phyloP scores from a whole-genome alignment of 2,329 filamentous ascomycete species.

The Trichoderma oligosporum region DNA sequence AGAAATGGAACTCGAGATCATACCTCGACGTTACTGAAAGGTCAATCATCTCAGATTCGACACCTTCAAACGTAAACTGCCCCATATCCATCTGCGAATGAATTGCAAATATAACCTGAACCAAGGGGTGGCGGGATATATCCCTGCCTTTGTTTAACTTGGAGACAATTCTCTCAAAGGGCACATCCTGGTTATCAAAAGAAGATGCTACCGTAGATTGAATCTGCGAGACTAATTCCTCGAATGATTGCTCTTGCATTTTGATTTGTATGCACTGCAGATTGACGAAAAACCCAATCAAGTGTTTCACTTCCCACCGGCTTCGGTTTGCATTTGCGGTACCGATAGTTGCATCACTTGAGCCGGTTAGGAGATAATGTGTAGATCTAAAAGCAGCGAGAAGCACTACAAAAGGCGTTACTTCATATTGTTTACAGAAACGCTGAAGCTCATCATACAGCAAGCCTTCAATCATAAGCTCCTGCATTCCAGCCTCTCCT shows the following conservation, averaged over 20 bases:
- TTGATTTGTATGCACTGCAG: conserved; percentile 27
- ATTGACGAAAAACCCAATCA: conserved; percentile 30
- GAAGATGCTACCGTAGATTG: conserved; percentile 9
- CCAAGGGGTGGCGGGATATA: conserved; percentile 22
- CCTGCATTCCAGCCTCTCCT: conserved; percentile 16
- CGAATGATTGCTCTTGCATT: conserved; percentile 22
- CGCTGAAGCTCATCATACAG: conserved; percentile 17
- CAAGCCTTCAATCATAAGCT: conserved; percentile 10
- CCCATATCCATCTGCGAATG: conserved; percentile 26
- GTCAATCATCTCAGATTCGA: conserved; percentile 17
- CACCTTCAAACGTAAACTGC: conserved; percentile 21
- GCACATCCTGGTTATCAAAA: conserved; percentile 25
- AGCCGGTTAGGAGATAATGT: conserved; percentile 28
- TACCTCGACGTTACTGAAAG: conserved; percentile 21
- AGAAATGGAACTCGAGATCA: conserved; percentile 28
- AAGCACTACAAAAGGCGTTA: conserved; percentile 22
- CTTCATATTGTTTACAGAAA: conserved; percentile 18
- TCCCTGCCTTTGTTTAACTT: conserved; percentile 19
- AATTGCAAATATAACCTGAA: conserved; percentile 23
- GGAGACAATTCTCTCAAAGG: conserved; percentile 22
- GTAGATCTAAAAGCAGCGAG: conserved; percentile 27
- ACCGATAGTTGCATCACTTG: conserved; percentile 26
- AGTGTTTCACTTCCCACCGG: conserved; percentile 21
- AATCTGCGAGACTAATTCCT: conserved; percentile 21
- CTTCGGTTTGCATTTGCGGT: conserved; percentile 23